phyloP scores from a whole-genome alignment of 73 alveolate species.

The Uronychia binucleata region DNA sequence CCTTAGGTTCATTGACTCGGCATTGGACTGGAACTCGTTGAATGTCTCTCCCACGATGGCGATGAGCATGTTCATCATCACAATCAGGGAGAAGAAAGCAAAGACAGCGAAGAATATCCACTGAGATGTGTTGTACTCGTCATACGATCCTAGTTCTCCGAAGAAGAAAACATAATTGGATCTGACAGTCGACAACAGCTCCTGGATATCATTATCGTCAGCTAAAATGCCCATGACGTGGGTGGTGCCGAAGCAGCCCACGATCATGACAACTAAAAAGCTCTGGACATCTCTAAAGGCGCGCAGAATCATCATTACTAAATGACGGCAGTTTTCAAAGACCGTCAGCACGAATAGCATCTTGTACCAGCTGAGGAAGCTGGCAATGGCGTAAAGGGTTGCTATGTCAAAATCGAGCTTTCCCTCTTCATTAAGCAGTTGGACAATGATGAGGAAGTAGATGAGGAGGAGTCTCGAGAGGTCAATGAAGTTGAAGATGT shows the following conservation, averaged over 20 bases:
- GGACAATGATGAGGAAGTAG: neutral
- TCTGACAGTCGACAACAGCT: neutral
- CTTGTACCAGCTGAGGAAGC: neutral
- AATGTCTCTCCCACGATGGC: slow-evolving; percentile 10
- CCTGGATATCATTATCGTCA: neutral
- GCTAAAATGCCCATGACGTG: neutral
- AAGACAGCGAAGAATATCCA: neutral
- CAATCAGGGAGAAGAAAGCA: neutral
- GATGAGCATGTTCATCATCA: slow-evolving; percentile 7
- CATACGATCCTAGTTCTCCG: neutral
- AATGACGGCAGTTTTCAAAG: neutral
- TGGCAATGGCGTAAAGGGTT: neutral
- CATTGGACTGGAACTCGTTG: neutral
- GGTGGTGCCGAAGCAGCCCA: neutral
- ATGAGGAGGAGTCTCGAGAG: neutral
- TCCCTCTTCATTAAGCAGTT: neutral
- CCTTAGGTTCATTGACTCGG: neutral
- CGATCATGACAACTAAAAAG: neutral
- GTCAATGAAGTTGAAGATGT: neutral
- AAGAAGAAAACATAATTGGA: neutral
- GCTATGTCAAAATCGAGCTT: neutral
- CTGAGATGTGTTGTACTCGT: neutral
- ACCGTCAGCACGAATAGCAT: neutral
- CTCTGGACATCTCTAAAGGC: neutral
- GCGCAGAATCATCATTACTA: neutral